A percentile compares a stretch with the other conserved stretches of the same genome.
These are phyloP conservation scores for Epipyxis sp. DNA, from an alignment of 108 stramenopile species.

Conservation along the genomic window DNA sequence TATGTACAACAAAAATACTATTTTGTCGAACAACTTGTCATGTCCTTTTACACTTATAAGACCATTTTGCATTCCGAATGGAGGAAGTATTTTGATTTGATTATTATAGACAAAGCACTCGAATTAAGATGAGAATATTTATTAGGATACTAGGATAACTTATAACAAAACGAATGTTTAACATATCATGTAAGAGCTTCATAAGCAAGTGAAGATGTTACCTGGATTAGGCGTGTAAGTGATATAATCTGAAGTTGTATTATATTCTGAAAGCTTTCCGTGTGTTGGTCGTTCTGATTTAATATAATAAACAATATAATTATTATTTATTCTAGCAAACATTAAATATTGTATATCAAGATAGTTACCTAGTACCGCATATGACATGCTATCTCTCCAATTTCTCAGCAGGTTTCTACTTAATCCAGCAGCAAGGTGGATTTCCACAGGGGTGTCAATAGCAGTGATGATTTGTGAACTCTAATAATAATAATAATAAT, in stretches of 20 bases:
- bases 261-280: slow-evolving; percentile 13
- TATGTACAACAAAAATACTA: too few relatives aligned
- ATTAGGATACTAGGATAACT: too few relatives aligned
- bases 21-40: background rate
- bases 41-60: background rate
- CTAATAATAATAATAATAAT: background rate
- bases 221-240: slow-evolving; percentile 10
- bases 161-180: too few relatives aligned
- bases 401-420: background rate
- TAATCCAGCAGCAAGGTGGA: slow-evolving; percentile 6
- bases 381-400: slow-evolving; percentile 1
- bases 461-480: background rate
- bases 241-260: background rate
- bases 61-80: background rate
- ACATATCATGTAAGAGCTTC: too few relatives aligned
- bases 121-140: too few relatives aligned
- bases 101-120: too few relatives aligned
- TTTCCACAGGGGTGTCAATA: background rate
- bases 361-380: background rate
- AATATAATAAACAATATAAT: background rate
- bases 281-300: slow-evolving; percentile 25
- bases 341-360: too few relatives aligned
- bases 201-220: too few relatives aligned
- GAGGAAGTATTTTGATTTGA: background rate
- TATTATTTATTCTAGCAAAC: background rate